Evolutionary conservation across 2,329 filamentous ascomycete genomes (phyloP).

Genomic region (Colletotrichum destructivum): DNA sequence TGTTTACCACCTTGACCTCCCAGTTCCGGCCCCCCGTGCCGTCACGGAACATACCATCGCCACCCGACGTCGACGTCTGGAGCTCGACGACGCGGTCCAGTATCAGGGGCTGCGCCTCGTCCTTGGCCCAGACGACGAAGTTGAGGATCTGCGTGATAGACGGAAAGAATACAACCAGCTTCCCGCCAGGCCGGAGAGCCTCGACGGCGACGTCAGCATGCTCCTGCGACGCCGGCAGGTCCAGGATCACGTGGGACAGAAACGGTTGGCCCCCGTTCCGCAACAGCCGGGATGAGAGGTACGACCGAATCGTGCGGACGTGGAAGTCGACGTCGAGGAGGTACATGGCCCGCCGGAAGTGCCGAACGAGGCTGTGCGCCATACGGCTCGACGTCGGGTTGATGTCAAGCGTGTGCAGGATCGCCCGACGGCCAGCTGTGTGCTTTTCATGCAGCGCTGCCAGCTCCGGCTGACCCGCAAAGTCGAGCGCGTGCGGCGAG

Average conservation of each 20-base stretch:
- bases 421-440: constrained; percentile 70
- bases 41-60: constrained; percentile 60
- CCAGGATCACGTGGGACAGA: constrained; percentile 79
- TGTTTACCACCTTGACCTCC: constrained; percentile 70
- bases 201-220: constrained; percentile 62
- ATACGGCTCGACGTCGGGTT: constrained; percentile 73
- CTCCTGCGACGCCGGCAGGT: constrained; percentile 76
- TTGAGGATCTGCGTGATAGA: constrained; percentile 84
- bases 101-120: constrained; percentile 66
- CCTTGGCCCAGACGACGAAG: constrained; percentile 69
- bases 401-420: constrained; percentile 83
- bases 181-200: constrained; percentile 75
- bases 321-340: constrained; percentile 81
- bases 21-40: constrained; percentile 70
- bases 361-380: constrained; percentile 75
- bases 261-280: constrained; percentile 68
- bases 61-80: constrained; percentile 54
- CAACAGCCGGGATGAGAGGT: constrained; percentile 69
- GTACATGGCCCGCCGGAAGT: constrained; percentile 81
- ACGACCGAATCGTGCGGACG: constrained; percentile 75
- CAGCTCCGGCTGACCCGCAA: constrained; percentile 31
- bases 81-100: constrained; percentile 75
- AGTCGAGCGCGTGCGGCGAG: constrained; percentile 44
- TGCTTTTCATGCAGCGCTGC: constrained; percentile 60
- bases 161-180: constrained; percentile 80